A percentile compares a stretch with the other conserved stretches of the same genome.
phyloP scores from a whole-genome alignment of 2,329 filamentous ascomycete genomes.

The Lachnellula willkommii region DNA sequence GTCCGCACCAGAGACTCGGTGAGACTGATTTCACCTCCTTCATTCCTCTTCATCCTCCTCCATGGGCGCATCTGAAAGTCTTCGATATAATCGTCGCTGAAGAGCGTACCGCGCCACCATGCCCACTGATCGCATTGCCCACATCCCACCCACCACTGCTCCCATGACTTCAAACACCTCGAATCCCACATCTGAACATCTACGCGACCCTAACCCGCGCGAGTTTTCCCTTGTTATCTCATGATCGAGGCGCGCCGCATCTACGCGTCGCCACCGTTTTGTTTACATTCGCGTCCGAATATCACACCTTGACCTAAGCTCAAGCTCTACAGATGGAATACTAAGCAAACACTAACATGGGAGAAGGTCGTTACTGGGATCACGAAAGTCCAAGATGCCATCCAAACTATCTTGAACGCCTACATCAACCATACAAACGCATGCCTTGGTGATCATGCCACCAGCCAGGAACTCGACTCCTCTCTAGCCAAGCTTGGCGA shows the following conservation, averaged over 20 bases:
- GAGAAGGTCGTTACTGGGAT: slow-evolving; percentile 69
- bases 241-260: slow-evolving; percentile 12
- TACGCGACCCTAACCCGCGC: slow-evolving; percentile 22
- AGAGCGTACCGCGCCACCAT: neutral
- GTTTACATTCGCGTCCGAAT: slow-evolving; percentile 21
- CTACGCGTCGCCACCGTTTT: slow-evolving; percentile 24
- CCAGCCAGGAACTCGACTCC: slow-evolving; percentile 41
- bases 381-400: slow-evolving; percentile 70
- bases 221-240: slow-evolving; percentile 7
- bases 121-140: neutral
- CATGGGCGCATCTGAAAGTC: slow-evolving; percentile 9
- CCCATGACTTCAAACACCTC: slow-evolving; percentile 12
- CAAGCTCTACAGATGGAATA: slow-evolving; percentile 14
- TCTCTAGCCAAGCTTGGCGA: slow-evolving; percentile 42
- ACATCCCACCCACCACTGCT: slow-evolving; percentile 11
- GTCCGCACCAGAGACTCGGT: slow-evolving; percentile 76
- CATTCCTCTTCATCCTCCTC: slow-evolving; percentile 7
- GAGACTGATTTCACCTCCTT: slow-evolving; percentile 26
- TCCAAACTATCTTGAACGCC: slow-evolving; percentile 73
- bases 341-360: slow-evolving; percentile 24
- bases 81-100: slow-evolving; percentile 6
- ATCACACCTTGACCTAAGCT: slow-evolving; percentile 14
- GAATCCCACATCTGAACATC: slow-evolving; percentile 10
- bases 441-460: slow-evolving; percentile 59
- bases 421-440: slow-evolving; percentile 87